Conservation (phyloP, 1,139 yeast genomes). For the Starmera stellimalicola region DNA sequence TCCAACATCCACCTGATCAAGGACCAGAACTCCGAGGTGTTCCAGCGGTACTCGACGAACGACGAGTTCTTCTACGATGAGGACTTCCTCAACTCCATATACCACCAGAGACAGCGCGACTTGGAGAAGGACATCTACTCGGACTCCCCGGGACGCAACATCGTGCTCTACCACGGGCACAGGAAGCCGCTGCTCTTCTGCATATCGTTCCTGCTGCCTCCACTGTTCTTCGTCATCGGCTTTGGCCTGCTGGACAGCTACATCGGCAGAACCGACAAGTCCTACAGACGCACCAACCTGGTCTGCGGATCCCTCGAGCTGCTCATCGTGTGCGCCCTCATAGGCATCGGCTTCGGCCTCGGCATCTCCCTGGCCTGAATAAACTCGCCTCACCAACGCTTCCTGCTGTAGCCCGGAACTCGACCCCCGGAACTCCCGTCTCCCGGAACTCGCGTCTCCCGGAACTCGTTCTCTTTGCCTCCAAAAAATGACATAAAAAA, state of each 20-base stretch:
- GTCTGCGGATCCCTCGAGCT: conserved; percentile 7
- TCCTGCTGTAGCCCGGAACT: too few relatives aligned
- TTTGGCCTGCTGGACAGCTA: conserved; percentile 8
- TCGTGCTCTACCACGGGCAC: background rate
- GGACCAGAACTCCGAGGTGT: too few relatives aligned
- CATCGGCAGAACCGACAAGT: conserved; percentile 4
- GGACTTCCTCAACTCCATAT: background rate
- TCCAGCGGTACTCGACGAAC: too few relatives aligned
- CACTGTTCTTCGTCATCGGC: conserved; percentile 13
- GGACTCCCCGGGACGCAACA: background rate
- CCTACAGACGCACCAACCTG: conserved; percentile 6
- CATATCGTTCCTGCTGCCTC: conserved; percentile 1
- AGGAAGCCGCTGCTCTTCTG: too few relatives aligned
- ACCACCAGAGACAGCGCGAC: background rate
- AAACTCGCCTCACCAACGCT: too few relatives aligned
- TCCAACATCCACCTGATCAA: too few relatives aligned
- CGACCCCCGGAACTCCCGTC: too few relatives aligned
- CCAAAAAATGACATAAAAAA: too few relatives aligned
- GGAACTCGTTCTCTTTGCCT: too few relatives aligned
- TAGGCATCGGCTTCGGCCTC: conserved; percentile 26
- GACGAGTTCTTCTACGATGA: background rate
- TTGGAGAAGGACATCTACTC: too few relatives aligned
- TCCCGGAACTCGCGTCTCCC: too few relatives aligned
- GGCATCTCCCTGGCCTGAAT: conserved; percentile 18
- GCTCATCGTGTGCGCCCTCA: conserved; percentile 17